Evolutionary conservation across 1,284 basidiomycete genomes (phyloP), one percentile per base, ranked within the genome.

Genomic region (Naganishia liquefaciens): DNA sequence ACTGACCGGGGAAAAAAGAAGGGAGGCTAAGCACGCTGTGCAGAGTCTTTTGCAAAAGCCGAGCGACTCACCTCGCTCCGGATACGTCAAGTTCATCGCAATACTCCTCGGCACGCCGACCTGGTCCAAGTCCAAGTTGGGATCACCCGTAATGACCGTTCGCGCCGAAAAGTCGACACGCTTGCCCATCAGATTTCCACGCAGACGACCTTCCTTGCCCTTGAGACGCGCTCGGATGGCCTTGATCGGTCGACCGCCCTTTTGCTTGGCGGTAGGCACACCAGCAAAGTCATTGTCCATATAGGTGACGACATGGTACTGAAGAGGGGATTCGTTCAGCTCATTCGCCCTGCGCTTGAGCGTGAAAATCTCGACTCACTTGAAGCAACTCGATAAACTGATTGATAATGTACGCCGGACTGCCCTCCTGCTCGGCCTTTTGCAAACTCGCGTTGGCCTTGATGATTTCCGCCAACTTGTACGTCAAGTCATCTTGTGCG

Each of bases 211-310:
- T 79, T 99, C 96, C 79, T 99, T 99, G 66, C 96, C 96, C 84
- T 99, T 99, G 65, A 99, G 84, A 69, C 96, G 89, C 5, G 95
- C 93, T 69, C 96, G 91, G 74, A 99, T 97, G 44, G 96, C 95
- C 81, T 99, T 99, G 71, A 99, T 90, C 9, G 96, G 95, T 68
- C 96, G 86, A 40, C 96, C 96, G 37, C 93, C 96, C 79, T 99
- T 99, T 76, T 99, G 96, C 73, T 97, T 81, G 0, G 95, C 93
- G 76, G 98, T 94, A 0, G 96, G 96, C 47, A 98, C 93, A 64
- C 96, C 96, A 37, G 96, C 93, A 70, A 99, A 95, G 77, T 99
- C 94, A 77, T 99, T 99, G 77, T 99, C 96, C 95, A 99, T 99
- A 77, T 99, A 99, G 0, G 96, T 99, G 7, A 95, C 96, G 68